These are phyloP conservation scores for Cercospora zeina DNA, from an alignment of 2,329 filamentous ascomycete species.

Conservation along the genomic window DNA sequence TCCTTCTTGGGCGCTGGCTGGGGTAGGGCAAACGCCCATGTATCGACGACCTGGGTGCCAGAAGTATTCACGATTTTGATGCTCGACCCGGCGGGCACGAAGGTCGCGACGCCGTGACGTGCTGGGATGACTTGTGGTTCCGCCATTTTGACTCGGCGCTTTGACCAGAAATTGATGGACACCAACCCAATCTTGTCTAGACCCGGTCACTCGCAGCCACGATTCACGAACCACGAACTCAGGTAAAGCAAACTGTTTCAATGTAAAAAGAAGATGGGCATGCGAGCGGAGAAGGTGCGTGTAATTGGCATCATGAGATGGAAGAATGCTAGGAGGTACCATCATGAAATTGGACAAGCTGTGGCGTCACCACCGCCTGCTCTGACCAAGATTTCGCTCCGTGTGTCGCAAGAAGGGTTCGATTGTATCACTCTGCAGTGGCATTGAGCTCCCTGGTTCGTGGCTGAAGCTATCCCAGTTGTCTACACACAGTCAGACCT, in stretches of 20 bases:
- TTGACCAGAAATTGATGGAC: background rate
- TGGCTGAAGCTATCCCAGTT: conserved; percentile 22
- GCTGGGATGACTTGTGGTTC: conserved; percentile 50
- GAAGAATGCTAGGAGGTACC: background rate
- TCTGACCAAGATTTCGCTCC: conserved; percentile 21
- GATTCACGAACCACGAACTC: background rate
- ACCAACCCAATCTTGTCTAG: background rate
- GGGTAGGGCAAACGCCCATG: conserved; percentile 52
- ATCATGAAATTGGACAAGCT: conserved; percentile 1
- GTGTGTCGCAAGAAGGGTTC: conserved; percentile 22
- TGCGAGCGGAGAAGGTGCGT: background rate
- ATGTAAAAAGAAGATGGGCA: background rate
- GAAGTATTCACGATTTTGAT: conserved; percentile 55
- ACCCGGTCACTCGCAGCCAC: background rate
- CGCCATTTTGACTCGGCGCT: conserved; percentile 18
- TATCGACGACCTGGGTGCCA: conserved; percentile 53
- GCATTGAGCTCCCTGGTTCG: conserved; percentile 20
- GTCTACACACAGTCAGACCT: background rate
- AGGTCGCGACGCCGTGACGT: conserved; percentile 53
- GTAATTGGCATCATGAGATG: background rate
- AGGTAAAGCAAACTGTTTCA: background rate
- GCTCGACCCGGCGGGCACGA: conserved; percentile 50
- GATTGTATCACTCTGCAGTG: conserved; percentile 25
- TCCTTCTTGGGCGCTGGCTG: conserved; percentile 43
- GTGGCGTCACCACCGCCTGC: conserved; percentile 23